phyloP scores from a whole-genome alignment of 1,139 yeast genomes.

The Candida tunisiensis region DNA sequence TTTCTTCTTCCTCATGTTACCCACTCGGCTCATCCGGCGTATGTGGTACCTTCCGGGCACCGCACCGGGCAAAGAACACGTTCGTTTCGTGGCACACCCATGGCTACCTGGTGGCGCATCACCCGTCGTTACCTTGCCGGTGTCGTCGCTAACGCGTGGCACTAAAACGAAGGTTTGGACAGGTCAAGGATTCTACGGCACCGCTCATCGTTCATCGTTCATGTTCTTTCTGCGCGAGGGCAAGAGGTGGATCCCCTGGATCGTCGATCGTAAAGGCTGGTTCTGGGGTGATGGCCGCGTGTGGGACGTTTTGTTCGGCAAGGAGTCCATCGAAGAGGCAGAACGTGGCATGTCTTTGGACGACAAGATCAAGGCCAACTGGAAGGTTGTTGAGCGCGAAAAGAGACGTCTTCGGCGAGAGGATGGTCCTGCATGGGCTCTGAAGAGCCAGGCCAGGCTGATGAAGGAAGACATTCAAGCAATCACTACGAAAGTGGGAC shows the following conservation, averaged over 20 bases:
- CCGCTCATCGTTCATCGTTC: conserved; percentile 58
- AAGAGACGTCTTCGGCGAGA: conserved; percentile 20
- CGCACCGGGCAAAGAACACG: conserved; percentile 29
- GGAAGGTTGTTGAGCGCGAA: conserved; percentile 16
- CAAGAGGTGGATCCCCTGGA: conserved; percentile 44
- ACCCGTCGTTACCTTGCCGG: conserved; percentile 54
- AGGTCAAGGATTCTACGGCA: conserved; percentile 76
- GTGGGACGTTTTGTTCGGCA: conserved; percentile 63
- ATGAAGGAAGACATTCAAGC: conserved; percentile 18
- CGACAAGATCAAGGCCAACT: conserved; percentile 19
- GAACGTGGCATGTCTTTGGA: conserved; percentile 65
- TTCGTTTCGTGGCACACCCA: conserved; percentile 60
- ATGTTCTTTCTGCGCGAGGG: conserved; percentile 55
- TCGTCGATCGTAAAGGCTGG: conserved; percentile 70
- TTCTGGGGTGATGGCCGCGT: conserved; percentile 90
- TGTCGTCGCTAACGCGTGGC: conserved; percentile 37
- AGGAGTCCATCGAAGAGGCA: conserved; percentile 58
- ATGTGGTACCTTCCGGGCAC: conserved; percentile 55
- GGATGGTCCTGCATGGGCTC: conserved; percentile 22
- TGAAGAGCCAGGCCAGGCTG: conserved; percentile 17
- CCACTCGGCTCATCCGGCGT: conserved; percentile 54
- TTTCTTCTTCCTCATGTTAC: conserved; percentile 29
- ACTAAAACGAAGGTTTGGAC: conserved; percentile 61
- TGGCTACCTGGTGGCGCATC: conserved; percentile 60
- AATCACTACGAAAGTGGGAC: no score